A percentile compares a stretch with the other conserved stretches of the same genome.
phyloP scores from a whole-genome alignment of 176 grass and related monocot species.

The Rhynchospora tenuis region DNA sequence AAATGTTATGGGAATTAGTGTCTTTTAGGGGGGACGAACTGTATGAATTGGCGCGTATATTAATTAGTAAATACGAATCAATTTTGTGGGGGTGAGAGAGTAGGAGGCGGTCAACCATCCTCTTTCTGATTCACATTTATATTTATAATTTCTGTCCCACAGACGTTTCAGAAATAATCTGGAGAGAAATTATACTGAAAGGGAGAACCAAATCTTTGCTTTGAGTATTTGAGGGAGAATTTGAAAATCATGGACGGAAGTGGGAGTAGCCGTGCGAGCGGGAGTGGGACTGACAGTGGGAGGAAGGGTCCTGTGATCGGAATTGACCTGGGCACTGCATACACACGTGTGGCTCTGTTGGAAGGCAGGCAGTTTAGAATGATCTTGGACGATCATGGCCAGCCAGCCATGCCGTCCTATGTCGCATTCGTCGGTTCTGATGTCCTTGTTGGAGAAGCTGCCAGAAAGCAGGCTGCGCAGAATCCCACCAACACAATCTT shows the following conservation, averaged over 20 bases:
- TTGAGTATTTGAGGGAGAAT: background rate
- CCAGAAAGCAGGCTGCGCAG: conserved; percentile 23
- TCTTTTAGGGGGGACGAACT: too few relatives aligned
- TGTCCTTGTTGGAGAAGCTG: conserved; percentile 18
- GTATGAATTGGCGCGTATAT: too few relatives aligned
- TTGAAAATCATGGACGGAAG: background rate
- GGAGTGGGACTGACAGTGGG: too few relatives aligned
- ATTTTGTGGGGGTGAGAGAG: too few relatives aligned
- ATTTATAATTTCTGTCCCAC: too few relatives aligned
- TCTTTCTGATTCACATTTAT: too few relatives aligned
- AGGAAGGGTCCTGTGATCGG: conserved; percentile 23
- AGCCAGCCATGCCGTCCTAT: conserved; percentile 14
- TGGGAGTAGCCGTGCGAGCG: background rate
- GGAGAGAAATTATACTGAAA: background rate
- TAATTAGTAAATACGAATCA: too few relatives aligned
- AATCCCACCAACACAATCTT: conserved; percentile 28
- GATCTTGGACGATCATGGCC: conserved; percentile 25
- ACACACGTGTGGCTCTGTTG: conserved; percentile 15
- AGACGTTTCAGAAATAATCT: background rate
- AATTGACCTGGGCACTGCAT: conserved; percentile 37
- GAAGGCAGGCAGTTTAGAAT: conserved; percentile 13
- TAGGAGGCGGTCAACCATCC: too few relatives aligned
- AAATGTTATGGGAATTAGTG: too few relatives aligned
- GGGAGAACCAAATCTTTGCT: background rate
- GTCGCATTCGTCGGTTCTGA: conserved; percentile 27